Base-by-base conservation (phyloP, 2,329 filamentous ascomycete genomes). In the Colletotrichum sp. region DNA sequence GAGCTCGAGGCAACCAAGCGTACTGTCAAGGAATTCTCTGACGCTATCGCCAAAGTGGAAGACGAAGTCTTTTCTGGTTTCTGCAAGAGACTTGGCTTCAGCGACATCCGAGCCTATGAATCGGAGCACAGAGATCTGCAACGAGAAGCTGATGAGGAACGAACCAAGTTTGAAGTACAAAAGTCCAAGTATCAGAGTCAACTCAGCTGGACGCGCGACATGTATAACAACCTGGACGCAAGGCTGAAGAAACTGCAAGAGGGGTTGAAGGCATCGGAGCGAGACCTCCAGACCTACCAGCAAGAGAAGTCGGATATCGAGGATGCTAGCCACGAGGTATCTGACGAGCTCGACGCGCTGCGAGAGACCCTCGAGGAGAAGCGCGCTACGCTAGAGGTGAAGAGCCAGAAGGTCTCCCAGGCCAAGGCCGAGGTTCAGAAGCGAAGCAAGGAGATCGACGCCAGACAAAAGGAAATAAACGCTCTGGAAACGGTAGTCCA, bases 71-170 rank as follows among this genome's bases (percentile, higher is more conserved):
- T 98, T 82, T 88, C 89, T 27, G 88, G 88, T 54, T 99, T 99
- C 85, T 99, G 97, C 85, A 90, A 92, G 78, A 91, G 94, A 69
- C 91, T 98, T 24, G 95, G 96, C 1, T 98, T 98, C 82, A 89
- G 91, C 72, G 93, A 97, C 79, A 97, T 99, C 76, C 94, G 96
- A 72, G 94, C 95, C 72, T 99, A 98, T 79, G 95, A 98, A 81
- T 93, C 93, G 31, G 96, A 97, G 77, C 97, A 98, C 84, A 96
- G 97, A 63, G 95, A 94, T 55, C 87, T 98, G 63, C 96, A 98
- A 83, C 95, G 98, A 82, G 95, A 98, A 81, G 94, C 94, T 58
- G 93, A 93, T 1, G 93, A 97, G 83, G 96, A 96, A 86, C 95
- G 95, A 76, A 92, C 94, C 67, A 93, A 96, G 77, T 98, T 98